A percentile compares a stretch with the other conserved stretches of the same genome.
These are phyloP conservation scores for Paramecium tetraurelia DNA, from an alignment of 73 alveolate genomes.

Conservation along the genomic window DNA sequence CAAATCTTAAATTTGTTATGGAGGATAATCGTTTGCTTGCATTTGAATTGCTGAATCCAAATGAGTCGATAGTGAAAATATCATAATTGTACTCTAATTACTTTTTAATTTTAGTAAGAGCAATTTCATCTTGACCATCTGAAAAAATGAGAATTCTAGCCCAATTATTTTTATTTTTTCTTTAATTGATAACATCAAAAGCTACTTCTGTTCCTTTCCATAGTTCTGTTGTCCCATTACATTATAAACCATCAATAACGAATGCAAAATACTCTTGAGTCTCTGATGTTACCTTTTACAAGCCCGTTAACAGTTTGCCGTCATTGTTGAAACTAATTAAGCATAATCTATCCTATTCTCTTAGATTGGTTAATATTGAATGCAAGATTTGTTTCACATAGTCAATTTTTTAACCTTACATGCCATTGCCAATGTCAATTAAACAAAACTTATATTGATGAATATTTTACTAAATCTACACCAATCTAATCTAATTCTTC, in stretches of 20 bases:
- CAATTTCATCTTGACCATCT: slow-evolving; percentile 76
- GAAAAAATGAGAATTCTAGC: slow-evolving; percentile 72
- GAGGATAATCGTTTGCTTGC: neutral
- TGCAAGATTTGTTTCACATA: neutral
- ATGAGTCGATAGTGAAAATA: slow-evolving; percentile 79
- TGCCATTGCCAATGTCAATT: slow-evolving; percentile 73
- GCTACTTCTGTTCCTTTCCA: slow-evolving; percentile 70
- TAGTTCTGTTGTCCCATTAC: slow-evolving; percentile 74
- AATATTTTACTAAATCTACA: slow-evolving; percentile 3
- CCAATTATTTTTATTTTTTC: slow-evolving; percentile 62
- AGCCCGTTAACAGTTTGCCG: slow-evolving; percentile 54
- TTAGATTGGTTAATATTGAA: neutral
- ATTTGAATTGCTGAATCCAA: slow-evolving; percentile 75
- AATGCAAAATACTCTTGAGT: slow-evolving; percentile 54
- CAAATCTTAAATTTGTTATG: neutral
- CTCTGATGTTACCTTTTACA: slow-evolving; percentile 56
- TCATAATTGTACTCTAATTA: slow-evolving; percentile 54
- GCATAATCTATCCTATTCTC: slow-evolving; percentile 67
- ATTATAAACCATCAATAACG: neutral
- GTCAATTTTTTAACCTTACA: neutral
- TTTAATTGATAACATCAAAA: slow-evolving; percentile 60
- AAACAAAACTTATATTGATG: slow-evolving; percentile 59
- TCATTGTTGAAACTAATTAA: slow-evolving; percentile 65
- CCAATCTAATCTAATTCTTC: slow-evolving; percentile 14
- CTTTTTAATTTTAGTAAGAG: slow-evolving; percentile 14